Conservation (phyloP, 257 asterid genomes). For the Solanum clarkiae region DNA sequence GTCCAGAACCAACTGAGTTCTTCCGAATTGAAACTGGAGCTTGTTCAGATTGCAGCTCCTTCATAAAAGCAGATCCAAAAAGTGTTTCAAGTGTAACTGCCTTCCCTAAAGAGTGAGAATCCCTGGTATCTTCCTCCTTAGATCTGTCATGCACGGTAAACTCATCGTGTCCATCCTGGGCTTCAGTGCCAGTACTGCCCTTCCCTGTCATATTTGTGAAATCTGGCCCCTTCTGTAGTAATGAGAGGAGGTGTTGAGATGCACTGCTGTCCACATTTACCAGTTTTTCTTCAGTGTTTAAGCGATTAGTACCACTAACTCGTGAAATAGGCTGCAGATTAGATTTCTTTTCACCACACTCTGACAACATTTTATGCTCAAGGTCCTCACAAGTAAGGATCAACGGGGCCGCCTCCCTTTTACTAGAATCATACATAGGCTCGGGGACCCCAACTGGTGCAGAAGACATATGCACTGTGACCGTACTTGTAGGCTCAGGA, state of each 20-base stretch:
- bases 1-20: conserved; percentile 33
- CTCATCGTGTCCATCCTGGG: conserved; percentile 10
- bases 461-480: background rate
- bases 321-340: conserved; percentile 12
- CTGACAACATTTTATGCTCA: conserved; percentile 71
- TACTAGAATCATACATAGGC: conserved; percentile 15
- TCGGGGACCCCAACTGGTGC: background rate
- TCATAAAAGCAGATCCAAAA: conserved; percentile 86
- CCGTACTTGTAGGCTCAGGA: background rate
- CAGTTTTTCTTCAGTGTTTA: conserved; percentile 20
- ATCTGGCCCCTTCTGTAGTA: conserved; percentile 51
- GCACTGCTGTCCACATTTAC: conserved; percentile 35
- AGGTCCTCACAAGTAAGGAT: conserved; percentile 89
- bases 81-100: conserved; percentile 67
- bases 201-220: conserved; percentile 1
- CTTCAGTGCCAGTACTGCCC: conserved; percentile 9
- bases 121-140: conserved; percentile 9
- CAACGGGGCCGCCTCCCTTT: conserved; percentile 26
- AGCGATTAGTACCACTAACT: conserved; percentile 14
- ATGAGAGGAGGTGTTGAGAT: conserved; percentile 67
- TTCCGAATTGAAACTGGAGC: conserved; percentile 77
- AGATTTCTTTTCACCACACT: conserved; percentile 35
- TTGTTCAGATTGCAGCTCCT: conserved; percentile 62
- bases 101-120: conserved; percentile 17
- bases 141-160: background rate